A percentile compares a stretch with the other conserved stretches of the same genome.
These are phyloP conservation scores for Poronia punctata DNA, from an alignment of 495 filamentous ascomycete genomes.

Conservation along the genomic window DNA sequence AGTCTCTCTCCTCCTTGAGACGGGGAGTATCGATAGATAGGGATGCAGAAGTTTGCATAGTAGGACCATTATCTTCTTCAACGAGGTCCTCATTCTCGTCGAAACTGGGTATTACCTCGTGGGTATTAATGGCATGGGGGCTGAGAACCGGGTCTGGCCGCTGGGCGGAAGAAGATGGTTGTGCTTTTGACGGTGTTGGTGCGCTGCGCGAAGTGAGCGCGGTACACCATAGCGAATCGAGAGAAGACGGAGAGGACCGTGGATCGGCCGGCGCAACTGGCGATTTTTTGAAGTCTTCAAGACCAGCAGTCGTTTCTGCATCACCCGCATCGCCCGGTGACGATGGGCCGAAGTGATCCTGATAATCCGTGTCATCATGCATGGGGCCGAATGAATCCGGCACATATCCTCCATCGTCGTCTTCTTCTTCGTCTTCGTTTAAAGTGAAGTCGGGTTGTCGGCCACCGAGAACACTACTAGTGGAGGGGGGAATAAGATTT, in stretches of 20 bases:
- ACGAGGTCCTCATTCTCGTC: no score
- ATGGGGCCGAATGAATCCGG: slow-evolving; percentile 16
- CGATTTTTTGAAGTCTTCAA: no score
- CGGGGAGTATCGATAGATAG: no score
- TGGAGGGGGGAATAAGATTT: slow-evolving; percentile 19
- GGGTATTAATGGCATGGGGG: background rate
- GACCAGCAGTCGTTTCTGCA: no score
- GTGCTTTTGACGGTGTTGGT: slow-evolving; percentile 15
- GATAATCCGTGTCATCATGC: slow-evolving; percentile 12
- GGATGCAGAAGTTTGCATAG: no score
- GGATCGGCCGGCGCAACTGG: background rate
- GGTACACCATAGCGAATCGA: slow-evolving; percentile 30
- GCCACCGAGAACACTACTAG: slow-evolving; percentile 29
- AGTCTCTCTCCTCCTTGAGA: no score
- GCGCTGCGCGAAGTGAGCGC: slow-evolving; percentile 21
- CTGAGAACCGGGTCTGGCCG: no score
- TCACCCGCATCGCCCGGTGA: no score
- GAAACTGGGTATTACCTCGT: slow-evolving; percentile 6
- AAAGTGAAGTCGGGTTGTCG: slow-evolving; percentile 33
- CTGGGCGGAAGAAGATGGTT: slow-evolving; percentile 3
- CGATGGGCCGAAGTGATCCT: background rate
- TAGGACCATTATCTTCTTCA: no score
- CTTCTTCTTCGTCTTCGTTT: slow-evolving; percentile 18
- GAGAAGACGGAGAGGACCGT: slow-evolving; percentile 24
- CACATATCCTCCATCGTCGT: background rate